A percentile compares a stretch with the other conserved stretches of the same genome.
Evolutionary conservation across 1,139 yeast species (phyloP).

Genomic region (Arxiozyma heterogenica): DNA sequence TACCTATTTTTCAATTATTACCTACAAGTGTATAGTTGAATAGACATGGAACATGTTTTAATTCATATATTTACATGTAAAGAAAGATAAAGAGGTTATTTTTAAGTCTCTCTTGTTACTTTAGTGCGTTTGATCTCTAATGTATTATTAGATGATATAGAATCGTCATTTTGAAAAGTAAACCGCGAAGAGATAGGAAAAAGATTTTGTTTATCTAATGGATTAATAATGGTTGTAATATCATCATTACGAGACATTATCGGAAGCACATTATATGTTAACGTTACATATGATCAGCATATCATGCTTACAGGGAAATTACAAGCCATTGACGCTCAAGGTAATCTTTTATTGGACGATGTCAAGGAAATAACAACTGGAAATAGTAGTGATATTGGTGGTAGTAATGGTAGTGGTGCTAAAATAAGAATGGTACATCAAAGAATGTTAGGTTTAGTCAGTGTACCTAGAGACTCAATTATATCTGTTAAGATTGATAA

Average conservation of each 20-base stretch:
- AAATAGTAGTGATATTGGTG: not conserved
- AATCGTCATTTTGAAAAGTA: not conserved
- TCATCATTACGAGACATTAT: not conserved
- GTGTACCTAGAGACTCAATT: slow-evolving; percentile 25
- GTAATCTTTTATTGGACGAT: slow-evolving; percentile 24
- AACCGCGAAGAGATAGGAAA: not conserved
- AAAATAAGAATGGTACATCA: slow-evolving; percentile 6
- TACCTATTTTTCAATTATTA: no score
- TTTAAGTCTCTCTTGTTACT: no score
- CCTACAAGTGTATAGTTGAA: no score
- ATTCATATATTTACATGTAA: no score
- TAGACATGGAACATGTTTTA: no score
- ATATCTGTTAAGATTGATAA: slow-evolving; percentile 14
- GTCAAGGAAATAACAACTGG: slow-evolving; percentile 18
- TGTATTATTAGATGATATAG: no score
- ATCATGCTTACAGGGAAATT: slow-evolving; percentile 19
- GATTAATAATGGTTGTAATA: not conserved
- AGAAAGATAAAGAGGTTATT: no score
- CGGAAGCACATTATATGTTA: slow-evolving; percentile 11
- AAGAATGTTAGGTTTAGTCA: slow-evolving; percentile 24
- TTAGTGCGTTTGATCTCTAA: no score
- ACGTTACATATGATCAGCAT: slow-evolving; percentile 9
- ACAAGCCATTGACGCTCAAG: slow-evolving; percentile 26
- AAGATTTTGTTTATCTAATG: not conserved
- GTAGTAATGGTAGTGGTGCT: no score